Evolutionary conservation across 306 rosid species (phyloP).

Genomic region (Casuarina glauca): DNA sequence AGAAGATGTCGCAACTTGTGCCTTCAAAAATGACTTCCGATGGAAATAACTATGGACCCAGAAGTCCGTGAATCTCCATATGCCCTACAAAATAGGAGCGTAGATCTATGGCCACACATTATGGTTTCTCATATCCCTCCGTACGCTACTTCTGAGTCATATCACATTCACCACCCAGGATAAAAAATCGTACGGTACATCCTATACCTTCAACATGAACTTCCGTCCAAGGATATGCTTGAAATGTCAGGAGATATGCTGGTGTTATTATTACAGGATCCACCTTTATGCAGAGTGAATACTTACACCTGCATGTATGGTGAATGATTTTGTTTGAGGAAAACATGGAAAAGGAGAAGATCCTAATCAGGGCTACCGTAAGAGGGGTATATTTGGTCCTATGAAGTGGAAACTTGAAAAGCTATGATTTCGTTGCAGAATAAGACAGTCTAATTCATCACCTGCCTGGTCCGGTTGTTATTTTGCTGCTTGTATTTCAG

Average conservation of each 20-base stretch:
- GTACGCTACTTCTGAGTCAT: conserved; percentile 33
- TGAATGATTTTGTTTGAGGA: too few species aligned
- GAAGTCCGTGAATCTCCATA: background rate
- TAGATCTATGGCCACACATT: conserved; percentile 25
- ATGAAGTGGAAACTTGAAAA: background rate
- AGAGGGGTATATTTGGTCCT: too few species aligned
- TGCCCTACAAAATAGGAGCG: background rate
- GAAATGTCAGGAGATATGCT: too few species aligned
- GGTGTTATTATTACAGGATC: too few species aligned
- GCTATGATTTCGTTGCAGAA: background rate
- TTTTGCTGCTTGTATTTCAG: background rate
- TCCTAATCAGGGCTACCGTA: too few species aligned
- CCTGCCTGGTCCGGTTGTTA: background rate
- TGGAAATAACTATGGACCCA: conserved; percentile 34
- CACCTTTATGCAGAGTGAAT: too few species aligned
- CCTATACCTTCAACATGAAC: too few species aligned
- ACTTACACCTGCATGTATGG: too few species aligned
- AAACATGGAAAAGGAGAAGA: too few species aligned
- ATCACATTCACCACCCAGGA: background rate
- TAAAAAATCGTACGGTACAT: too few species aligned
- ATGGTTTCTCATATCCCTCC: conserved; percentile 5
- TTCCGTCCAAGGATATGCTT: too few species aligned
- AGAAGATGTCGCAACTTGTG: conserved; percentile 37
- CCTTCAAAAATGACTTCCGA: conserved; percentile 45
- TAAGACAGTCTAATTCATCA: background rate